phyloP scores from a whole-genome alignment of 2,329 filamentous ascomycete species.

The Xylaria sp. region DNA sequence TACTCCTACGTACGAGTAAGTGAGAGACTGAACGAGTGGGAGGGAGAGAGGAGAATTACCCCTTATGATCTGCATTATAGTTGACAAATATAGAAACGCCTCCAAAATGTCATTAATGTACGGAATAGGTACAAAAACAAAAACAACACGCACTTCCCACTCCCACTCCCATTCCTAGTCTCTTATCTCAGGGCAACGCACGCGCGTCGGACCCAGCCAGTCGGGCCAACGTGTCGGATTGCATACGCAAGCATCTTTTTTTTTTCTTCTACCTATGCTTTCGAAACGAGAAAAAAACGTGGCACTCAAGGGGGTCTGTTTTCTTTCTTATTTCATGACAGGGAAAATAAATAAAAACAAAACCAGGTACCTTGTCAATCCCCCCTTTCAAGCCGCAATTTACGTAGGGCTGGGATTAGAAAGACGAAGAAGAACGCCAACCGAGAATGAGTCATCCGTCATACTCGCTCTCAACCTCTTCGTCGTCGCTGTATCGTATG shows the following conservation, averaged over 20 bases:
- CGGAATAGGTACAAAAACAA: background rate
- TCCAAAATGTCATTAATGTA: background rate
- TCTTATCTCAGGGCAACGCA: too few relatives aligned
- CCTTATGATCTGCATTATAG: constrained; percentile 1
- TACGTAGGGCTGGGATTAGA: constrained; percentile 2
- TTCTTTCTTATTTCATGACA: background rate
- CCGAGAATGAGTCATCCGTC: background rate
- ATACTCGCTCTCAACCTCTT: background rate
- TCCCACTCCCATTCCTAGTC: background rate
- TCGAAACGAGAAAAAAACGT: background rate
- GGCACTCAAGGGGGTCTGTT: background rate
- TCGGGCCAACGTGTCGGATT: constrained; percentile 1
- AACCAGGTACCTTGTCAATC: background rate
- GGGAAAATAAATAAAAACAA: too few relatives aligned
- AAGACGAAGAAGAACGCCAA: background rate
- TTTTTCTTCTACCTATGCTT: too few relatives aligned
- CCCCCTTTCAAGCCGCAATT: background rate
- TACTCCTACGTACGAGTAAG: constrained; percentile 1
- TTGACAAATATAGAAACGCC: background rate
- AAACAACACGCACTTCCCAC: too few relatives aligned
- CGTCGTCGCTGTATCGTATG: too few relatives aligned
- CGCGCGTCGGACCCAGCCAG: constrained; percentile 4
- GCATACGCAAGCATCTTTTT: background rate
- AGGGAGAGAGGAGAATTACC: background rate
- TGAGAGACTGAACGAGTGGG: too few relatives aligned